Base-by-base conservation (phyloP, 805 yeast species). In the Kodamaea leandrae region DNA sequence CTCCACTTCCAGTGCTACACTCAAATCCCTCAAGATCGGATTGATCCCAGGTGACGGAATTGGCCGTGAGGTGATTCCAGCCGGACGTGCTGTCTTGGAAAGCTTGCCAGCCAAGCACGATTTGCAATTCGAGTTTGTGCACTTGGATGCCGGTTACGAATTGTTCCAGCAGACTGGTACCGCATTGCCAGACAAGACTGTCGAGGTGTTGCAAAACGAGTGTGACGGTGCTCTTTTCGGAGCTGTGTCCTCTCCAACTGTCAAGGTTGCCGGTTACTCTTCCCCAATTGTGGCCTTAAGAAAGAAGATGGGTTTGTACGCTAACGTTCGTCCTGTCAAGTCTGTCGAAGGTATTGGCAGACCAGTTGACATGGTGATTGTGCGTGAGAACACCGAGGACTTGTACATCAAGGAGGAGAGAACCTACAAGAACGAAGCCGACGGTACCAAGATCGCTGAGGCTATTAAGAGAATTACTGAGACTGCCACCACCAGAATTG, bases 221-320 rank as follows among this genome's bases (percentile, higher is more conserved):
- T 93, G 99, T 68, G 96, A 93, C 57, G 98, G 97, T 72, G 99
- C 98, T 14, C 74, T 93, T 41, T 93, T 93, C 57, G 99, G 99
- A 54, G 96, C 99, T 43, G 99, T 93, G 41, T 87, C 89, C 36
- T 89, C 97, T 14, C 99, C 99, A 51, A 76, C 96, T 33, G 80
- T 83, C 54, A 89, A 89, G 68, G 98, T 93, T 34, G 93, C 77
- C 35, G 99, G 99, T 39, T 93, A 93, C 72, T 90, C 97, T 14
- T 91, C 98, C 21, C 99, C 99, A 53, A 91, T 93, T 64, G 99
- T 93, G 41, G 98, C 98, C n/a, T 76, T 93, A 59, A 84, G 99
- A 73, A 93, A 91, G 78, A 86, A 86, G 66, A 60, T 93, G 66
- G 97, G 96, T 6, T 74, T 93, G 40, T 93, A 86, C 63, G 99